phyloP scores from a whole-genome alignment of 805 yeast genomes.

The Debaryomyces tyrocola region DNA sequence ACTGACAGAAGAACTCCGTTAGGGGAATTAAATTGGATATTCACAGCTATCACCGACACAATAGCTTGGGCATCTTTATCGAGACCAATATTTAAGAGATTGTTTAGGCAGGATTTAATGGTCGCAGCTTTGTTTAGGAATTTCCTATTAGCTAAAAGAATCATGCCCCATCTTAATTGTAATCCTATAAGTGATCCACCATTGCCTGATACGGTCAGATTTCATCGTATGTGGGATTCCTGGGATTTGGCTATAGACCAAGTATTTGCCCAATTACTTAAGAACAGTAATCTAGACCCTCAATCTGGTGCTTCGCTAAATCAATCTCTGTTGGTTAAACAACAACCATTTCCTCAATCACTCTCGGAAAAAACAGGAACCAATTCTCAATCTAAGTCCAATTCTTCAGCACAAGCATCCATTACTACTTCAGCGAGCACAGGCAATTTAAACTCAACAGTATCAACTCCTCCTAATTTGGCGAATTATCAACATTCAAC shows the following conservation, averaged over 20 bases:
- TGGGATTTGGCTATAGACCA: slow-evolving; percentile 98
- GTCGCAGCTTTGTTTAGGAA: slow-evolving; percentile 95
- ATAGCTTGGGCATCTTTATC: slow-evolving; percentile 96
- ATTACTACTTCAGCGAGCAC: slow-evolving; percentile 11
- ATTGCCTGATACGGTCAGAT: slow-evolving; percentile 74
- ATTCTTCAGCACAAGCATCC: slow-evolving; percentile 22
- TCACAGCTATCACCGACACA: slow-evolving; percentile 96
- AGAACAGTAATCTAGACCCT: slow-evolving; percentile 28
- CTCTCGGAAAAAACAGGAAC: slow-evolving; percentile 3
- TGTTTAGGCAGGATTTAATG: slow-evolving; percentile 93
- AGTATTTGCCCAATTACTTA: slow-evolving; percentile 71
- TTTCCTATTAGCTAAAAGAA: slow-evolving; percentile 85
- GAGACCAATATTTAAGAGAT: slow-evolving; percentile 80
- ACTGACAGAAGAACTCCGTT: slow-evolving; percentile 93
- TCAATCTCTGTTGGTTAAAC: not conserved
- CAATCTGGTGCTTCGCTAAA: not conserved
- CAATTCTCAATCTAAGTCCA: not conserved
- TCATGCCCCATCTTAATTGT: slow-evolving; percentile 91
- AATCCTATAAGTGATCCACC: slow-evolving; percentile 95
- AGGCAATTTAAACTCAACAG: not conserved
- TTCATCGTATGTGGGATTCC: slow-evolving; percentile 94
- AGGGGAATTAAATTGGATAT: slow-evolving; percentile 96
- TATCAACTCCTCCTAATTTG: slow-evolving; percentile 9
- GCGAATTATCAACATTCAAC: slow-evolving; percentile 82
- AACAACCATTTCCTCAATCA: not conserved